Evolutionary conservation across 345 rosid species (phyloP).

Genomic region (Salix viminalis): DNA sequence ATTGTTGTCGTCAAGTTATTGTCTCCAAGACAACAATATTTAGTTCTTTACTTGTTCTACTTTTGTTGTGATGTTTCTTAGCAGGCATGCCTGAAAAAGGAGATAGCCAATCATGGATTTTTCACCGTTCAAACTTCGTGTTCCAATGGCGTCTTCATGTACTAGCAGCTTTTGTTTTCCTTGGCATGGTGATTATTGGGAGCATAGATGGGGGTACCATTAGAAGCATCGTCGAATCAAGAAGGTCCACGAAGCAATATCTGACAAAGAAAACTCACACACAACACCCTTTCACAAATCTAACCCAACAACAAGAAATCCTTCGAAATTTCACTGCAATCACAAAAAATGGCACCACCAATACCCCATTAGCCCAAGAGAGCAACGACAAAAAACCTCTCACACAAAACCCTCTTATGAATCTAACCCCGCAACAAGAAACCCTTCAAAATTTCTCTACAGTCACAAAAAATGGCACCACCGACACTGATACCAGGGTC

Average conservation of each 20-base stretch:
- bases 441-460: constrained; percentile 1
- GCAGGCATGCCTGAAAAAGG: constrained; percentile 69
- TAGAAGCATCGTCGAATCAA: constrained; percentile 43
- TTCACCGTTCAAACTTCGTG: constrained; percentile 34
- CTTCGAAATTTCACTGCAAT: not conserved
- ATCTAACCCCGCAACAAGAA: constrained; percentile 13
- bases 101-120: not conserved
- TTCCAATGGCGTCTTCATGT: constrained; percentile 72
- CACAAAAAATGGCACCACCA: not conserved
- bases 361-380: not conserved
- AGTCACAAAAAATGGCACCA: not conserved
- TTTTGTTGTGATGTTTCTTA: constrained; percentile 1
- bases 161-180: constrained; percentile 53
- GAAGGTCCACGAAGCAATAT: constrained; percentile 49
- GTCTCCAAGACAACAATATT: not conserved
- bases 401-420: not conserved
- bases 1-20: not conserved
- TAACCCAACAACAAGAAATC: constrained; percentile 8
- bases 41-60: not conserved
- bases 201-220: constrained; percentile 64
- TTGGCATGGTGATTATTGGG: constrained; percentile 60
- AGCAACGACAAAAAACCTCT: not conserved
- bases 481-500: not conserved
- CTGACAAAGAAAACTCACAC: constrained; percentile 1
- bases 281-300: constrained; percentile 2